Conservation (phyloP, 495 filamentous ascomycete genomes). For the Pseudomonodictys pantanalensis region DNA sequence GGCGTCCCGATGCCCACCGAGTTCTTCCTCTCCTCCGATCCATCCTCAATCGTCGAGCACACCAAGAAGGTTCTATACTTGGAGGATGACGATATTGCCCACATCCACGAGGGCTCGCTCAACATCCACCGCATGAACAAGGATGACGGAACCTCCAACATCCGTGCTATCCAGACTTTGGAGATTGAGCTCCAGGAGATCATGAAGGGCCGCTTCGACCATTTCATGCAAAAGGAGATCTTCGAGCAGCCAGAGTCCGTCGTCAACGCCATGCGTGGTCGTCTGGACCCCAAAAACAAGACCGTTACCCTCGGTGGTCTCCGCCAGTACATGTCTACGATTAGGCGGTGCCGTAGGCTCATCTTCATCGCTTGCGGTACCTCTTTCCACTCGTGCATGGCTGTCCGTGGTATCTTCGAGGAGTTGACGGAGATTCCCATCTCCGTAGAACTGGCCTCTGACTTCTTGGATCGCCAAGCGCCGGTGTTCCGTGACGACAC, state of each 20-base stretch:
- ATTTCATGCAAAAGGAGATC: constrained; percentile 99
- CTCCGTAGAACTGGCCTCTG: constrained; percentile 91
- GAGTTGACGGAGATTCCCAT: constrained; percentile 98
- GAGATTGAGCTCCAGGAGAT: constrained; percentile 99
- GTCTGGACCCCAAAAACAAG: constrained; percentile 88
- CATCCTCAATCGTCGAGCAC: constrained; percentile 97
- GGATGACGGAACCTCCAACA: constrained; percentile 92
- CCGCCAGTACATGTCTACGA: constrained; percentile 92
- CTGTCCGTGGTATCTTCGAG: constrained; percentile 94
- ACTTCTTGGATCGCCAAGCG: constrained; percentile 95
- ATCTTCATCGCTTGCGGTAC: constrained; percentile 99
- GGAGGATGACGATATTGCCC: constrained; percentile 98
- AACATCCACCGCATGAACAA: constrained; percentile 98
- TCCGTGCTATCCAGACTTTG: constrained; percentile 94
- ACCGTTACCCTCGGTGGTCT: constrained; percentile 91
- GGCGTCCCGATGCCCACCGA: constrained; percentile 96
- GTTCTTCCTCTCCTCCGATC: constrained; percentile 97
- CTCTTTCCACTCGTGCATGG: constrained; percentile 98
- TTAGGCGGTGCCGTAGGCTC: constrained; percentile 89
- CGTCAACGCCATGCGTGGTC: constrained; percentile 99
- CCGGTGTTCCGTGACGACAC: constrained; percentile 99
- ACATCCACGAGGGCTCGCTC: constrained; percentile 96
- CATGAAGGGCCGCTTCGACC: constrained; percentile 99
- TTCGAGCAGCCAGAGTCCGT: constrained; percentile 99
- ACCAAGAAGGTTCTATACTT: constrained; percentile 99